Percentiles rank a stretch among this genome's conserved stretches.
These are phyloP conservation scores for Lablab purpureus DNA, from an alignment of 306 rosid species.

Conservation along the genomic window DNA sequence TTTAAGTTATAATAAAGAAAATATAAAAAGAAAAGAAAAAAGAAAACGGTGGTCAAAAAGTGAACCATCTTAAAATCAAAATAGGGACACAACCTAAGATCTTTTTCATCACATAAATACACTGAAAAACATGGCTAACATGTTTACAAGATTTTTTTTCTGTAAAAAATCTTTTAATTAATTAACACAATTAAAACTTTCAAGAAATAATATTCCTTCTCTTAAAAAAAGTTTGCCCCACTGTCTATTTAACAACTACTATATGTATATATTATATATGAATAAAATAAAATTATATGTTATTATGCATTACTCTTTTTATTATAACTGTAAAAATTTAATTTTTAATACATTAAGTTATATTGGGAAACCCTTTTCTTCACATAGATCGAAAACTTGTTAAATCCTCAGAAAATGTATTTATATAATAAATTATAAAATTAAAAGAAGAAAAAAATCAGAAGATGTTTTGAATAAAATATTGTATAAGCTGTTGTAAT, in stretches of 20 bases:
- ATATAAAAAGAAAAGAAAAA: neutral
- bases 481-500: neutral
- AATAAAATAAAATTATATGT: neutral
- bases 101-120: neutral
- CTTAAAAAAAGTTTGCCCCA: too few relatives aligned
- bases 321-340: neutral
- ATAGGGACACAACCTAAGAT: neutral
- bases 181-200: neutral
- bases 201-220: neutral
- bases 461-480: too few relatives aligned
- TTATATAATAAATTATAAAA: too few relatives aligned
- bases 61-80: neutral
- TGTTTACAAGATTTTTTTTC: neutral
- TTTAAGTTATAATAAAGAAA: neutral
- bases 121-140: neutral
- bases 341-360: neutral
- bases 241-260: too few relatives aligned
- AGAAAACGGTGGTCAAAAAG: constrained; percentile 4
- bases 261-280: too few relatives aligned
- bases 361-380: neutral
- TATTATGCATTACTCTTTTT: neutral
- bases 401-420: neutral
- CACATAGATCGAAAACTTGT: neutral
- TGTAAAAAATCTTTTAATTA: neutral
- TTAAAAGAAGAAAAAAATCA: too few relatives aligned